Percentiles rank a stretch among this genome's conserved stretches.
Evolutionary conservation across 2,329 filamentous ascomycete genomes (phyloP).

Genomic region (Aspergillus tamarii): DNA sequence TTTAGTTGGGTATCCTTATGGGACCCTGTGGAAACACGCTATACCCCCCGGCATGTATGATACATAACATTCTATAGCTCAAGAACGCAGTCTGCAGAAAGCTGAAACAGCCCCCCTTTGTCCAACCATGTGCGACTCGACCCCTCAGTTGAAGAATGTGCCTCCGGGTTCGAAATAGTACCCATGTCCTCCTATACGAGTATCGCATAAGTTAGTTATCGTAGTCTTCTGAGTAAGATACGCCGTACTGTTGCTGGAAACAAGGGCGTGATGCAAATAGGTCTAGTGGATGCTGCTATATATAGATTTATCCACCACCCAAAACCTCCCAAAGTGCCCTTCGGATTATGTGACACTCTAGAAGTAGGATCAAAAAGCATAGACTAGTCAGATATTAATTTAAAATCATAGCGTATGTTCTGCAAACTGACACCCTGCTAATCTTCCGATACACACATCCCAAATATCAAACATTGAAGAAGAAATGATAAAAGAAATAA

Average conservation of each 20-base stretch:
- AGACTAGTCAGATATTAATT: neutral
- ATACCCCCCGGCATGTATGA: no score
- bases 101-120: neutral
- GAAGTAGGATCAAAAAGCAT: neutral
- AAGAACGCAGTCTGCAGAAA: neutral
- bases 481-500: neutral
- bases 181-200: neutral
- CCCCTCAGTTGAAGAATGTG: neutral
- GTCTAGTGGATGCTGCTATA: neutral
- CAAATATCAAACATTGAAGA: neutral
- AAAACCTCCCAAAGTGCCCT: no score
- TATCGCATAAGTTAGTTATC: neutral
- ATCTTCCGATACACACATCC: neutral
- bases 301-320: neutral
- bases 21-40: no score
- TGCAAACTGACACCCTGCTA: neutral
- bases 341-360: neutral
- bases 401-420: neutral
- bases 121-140: no score
- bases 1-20: no score
- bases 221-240: neutral
- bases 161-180: neutral
- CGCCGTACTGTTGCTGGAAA: neutral
- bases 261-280: neutral
- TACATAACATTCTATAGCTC: no score